phyloP scores from a whole-genome alignment of 1,284 basidiomycete species.

The Takashimella tepidaria region DNA sequence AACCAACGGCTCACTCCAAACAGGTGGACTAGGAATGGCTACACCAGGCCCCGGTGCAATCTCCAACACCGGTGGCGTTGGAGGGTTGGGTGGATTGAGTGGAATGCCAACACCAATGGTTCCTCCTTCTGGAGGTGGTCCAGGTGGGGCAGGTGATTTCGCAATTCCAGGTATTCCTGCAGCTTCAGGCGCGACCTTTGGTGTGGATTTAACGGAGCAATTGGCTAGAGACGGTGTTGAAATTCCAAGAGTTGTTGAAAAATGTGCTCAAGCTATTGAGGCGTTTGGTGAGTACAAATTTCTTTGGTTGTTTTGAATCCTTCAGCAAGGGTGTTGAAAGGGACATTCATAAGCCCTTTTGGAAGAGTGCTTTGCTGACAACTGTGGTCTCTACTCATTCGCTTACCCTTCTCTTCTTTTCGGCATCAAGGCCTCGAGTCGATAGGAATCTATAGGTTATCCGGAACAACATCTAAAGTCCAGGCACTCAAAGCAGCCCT shows the following conservation, averaged over 20 bases:
- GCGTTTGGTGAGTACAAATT: constrained; percentile 55
- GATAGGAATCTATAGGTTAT: constrained; percentile 90
- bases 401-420: no score
- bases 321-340: no score
- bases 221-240: constrained; percentile 84
- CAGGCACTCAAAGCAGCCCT: constrained; percentile 74
- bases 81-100: constrained; percentile 6
- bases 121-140: no score
- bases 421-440: constrained; percentile 62
- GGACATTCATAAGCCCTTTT: no score
- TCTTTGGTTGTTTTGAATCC: no score
- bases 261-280: constrained; percentile 89
- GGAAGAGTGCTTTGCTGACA: not conserved
- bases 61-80: not conserved
- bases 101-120: not conserved
- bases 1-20: not conserved
- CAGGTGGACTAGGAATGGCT: not conserved
- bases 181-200: constrained; percentile 62
- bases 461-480: constrained; percentile 85
- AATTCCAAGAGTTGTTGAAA: constrained; percentile 79
- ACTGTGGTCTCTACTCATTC: constrained; percentile 9
- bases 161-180: constrained; percentile 27
- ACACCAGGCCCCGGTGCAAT: no score
- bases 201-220: constrained; percentile 85
- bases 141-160: no score